Base-by-base conservation (phyloP, 2,329 filamentous ascomycete species). In the Hypoxylon sp. region DNA sequence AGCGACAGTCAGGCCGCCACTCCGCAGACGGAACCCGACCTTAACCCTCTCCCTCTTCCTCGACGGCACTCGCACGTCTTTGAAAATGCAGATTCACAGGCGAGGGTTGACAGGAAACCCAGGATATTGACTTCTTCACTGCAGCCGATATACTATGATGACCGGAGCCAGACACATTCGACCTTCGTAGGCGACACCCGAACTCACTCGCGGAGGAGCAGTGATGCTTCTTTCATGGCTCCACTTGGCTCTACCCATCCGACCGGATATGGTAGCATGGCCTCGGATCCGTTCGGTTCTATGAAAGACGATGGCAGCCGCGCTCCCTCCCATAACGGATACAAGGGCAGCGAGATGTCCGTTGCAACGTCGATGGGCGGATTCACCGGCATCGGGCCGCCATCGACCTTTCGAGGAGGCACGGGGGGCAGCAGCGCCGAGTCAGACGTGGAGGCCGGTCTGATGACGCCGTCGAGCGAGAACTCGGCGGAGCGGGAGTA, bases 401-500 rank as follows among this genome's bases (percentile, higher is more conserved):
- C 73, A 2, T 68, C 68, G 1, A 61, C 70, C 55, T 58, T 70
- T 59, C 53, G 64, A 47, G 57, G 62, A 31, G 65, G 59, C 13
- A 42, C 78, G 29, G 71, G 77, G 23, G 74, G 77, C 41, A 72
- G 76, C 9, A 73, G 69, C 10, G 65, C 67, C 3, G 59, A 60
- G 33, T 48, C 57, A 8, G 52, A 61, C 10, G 35, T 55, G 58
- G 70, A 37, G 66, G 76, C 48, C 67, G 75, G 33, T 58, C 74
- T 76, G 48, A 79, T 78, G 24, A 78, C 78, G 0, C 75, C 77
- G 1, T 76, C 73, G 2, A 72, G 67, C 38, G 78, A 80, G 40
- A 77, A 74, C 51, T 9, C 67, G 48, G 38, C 73, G 66, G 78
- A 80, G 58, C 74, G 85, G 31, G 84, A 90, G 48, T 91, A 85